Evolutionary conservation across 1,284 basidiomycete species (phyloP).

Genomic region (Phaffia rhodozyma): DNA sequence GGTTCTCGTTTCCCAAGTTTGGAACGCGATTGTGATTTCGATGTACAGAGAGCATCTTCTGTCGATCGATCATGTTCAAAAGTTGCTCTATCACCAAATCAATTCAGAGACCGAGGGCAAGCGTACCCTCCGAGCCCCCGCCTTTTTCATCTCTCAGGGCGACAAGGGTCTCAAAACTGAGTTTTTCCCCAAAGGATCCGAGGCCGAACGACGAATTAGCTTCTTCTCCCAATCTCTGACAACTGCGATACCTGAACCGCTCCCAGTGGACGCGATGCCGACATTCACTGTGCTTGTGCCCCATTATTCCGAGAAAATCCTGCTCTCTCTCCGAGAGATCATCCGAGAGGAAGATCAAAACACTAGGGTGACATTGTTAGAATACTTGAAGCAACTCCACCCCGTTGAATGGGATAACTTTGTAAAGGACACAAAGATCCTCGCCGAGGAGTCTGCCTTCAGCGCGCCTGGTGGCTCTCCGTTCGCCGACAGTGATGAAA

Average conservation of each 20-base stretch:
- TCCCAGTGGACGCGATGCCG: conserved; percentile 91
- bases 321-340: conserved; percentile 85
- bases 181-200: conserved; percentile 84
- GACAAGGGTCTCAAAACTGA: conserved; percentile 73
- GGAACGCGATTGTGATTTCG: conserved; percentile 98
- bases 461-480: conserved; percentile 55
- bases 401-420: conserved; percentile 99
- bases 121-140: conserved; percentile 75
- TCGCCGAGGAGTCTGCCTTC: conserved; percentile 87
- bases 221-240: conserved; percentile 94
- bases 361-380: conserved; percentile 83
- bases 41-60: conserved; percentile 97
- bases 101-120: conserved; percentile 69
- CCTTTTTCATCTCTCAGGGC: conserved; percentile 86
- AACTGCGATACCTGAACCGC: conserved; percentile 71
- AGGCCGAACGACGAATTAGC: conserved; percentile 87
- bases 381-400: conserved; percentile 96
- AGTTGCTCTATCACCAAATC: conserved; percentile 86
- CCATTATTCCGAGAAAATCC: conserved; percentile 92
- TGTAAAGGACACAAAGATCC: conserved; percentile 97
- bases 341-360: conserved; percentile 94
- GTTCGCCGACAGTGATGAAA: conserved; percentile 51
- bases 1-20: conserved; percentile 91
- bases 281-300: conserved; percentile 92
- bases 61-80: conserved; percentile 90